Conservation (phyloP, 257 asterid species). For the Solanum appendiculatum region DNA sequence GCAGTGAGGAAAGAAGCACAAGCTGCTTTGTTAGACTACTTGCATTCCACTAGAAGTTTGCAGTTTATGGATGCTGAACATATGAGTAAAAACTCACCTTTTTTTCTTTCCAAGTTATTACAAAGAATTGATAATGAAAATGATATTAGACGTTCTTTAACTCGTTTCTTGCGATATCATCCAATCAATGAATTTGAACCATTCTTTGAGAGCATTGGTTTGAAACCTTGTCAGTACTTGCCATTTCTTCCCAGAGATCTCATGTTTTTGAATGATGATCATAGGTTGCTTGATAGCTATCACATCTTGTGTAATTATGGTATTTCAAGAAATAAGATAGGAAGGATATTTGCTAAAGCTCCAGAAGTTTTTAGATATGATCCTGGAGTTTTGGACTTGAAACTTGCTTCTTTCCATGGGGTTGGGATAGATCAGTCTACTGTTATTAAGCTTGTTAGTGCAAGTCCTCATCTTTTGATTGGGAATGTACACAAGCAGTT, state of each 20-base stretch:
- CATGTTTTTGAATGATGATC: conserved; percentile 62
- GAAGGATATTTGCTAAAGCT: conserved; percentile 46
- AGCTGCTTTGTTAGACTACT: conserved; percentile 56
- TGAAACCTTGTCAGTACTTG: conserved; percentile 38
- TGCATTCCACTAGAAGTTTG: conserved; percentile 65
- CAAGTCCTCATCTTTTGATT: conserved; percentile 45
- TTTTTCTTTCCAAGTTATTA: conserved; percentile 39
- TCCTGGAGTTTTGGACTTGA: conserved; percentile 30
- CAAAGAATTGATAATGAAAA: conserved; percentile 20
- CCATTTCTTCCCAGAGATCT: conserved; percentile 44
- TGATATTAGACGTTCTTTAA: conserved; percentile 26
- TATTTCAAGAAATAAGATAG: conserved; percentile 38
- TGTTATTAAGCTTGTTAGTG: conserved; percentile 40
- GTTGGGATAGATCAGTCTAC: conserved; percentile 40
- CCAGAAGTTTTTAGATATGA: conserved; percentile 41
- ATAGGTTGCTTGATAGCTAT: conserved; percentile 46
- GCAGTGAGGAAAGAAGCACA: conserved; percentile 40
- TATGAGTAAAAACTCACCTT: conserved; percentile 60
- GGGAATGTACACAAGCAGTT: conserved; percentile 23
- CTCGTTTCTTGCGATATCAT: conserved; percentile 64
- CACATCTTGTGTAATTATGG: conserved; percentile 59
- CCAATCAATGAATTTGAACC: conserved; percentile 91
- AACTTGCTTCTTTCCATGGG: conserved; percentile 31
- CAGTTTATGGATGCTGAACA: conserved; percentile 60
- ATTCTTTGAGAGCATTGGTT: conserved; percentile 72